These are phyloP conservation scores for Xenosphaeropsis pyriputrescens DNA, from an alignment of 2,329 filamentous ascomycete genomes.

Conservation along the genomic window DNA sequence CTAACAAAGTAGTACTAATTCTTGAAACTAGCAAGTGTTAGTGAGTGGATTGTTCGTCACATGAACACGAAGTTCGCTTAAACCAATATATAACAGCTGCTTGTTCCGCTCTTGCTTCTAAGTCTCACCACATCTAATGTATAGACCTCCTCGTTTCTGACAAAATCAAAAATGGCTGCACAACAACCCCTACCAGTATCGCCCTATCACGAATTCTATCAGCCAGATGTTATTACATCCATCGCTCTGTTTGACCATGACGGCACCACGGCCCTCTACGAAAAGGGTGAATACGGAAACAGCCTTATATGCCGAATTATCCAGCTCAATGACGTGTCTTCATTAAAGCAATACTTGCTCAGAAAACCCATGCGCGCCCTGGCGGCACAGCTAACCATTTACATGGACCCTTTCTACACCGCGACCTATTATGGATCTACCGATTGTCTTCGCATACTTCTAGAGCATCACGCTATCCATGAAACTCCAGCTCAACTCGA, in stretches of 20 bases:
- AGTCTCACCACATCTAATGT: no score
- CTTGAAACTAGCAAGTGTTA: no score
- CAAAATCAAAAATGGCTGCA: no score
- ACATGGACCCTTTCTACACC: slow-evolving; percentile 6
- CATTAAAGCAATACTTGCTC: slow-evolving; percentile 1
- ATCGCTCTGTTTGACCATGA: neutral
- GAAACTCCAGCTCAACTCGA: neutral
- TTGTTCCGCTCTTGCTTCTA: no score
- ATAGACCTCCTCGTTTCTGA: no score
- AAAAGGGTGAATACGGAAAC: neutral
- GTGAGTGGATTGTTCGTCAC: no score
- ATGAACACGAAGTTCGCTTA: no score
- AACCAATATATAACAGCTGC: no score
- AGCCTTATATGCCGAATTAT: neutral
- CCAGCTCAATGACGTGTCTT: neutral
- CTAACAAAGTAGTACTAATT: no score
- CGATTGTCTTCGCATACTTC: slow-evolving; percentile 7
- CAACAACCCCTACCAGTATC: neutral
- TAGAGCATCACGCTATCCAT: slow-evolving; percentile 6
- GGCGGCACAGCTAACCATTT: neutral
- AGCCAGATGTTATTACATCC: neutral
- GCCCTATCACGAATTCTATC: slow-evolving; percentile 1
- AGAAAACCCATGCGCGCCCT: neutral
- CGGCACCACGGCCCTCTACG: neutral
- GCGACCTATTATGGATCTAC: slow-evolving; percentile 6